These are phyloP conservation scores for Plectosphaerella plurivora DNA, from an alignment of 2,329 filamentous ascomycete species.

Conservation along the genomic window DNA sequence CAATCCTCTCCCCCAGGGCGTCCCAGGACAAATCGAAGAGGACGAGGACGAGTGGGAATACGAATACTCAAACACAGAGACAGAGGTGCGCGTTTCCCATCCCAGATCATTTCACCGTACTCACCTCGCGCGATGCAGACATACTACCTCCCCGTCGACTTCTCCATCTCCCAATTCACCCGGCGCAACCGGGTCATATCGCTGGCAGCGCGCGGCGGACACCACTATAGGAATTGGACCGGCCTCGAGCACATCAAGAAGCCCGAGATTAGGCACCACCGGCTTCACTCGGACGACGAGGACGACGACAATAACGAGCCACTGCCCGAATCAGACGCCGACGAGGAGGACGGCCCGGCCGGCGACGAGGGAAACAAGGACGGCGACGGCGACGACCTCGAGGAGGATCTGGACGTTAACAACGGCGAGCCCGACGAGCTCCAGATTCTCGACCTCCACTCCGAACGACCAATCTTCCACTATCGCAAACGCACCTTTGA, in stretches of 20 bases:
- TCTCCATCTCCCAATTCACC: conserved; percentile 57
- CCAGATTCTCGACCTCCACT: conserved; percentile 81
- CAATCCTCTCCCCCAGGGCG: conserved; percentile 1
- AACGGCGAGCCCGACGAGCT: conserved; percentile 38
- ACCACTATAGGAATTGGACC: conserved; percentile 37
- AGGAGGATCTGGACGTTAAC: conserved; percentile 13
- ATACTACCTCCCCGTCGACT: conserved; percentile 60
- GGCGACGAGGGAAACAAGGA: conserved; percentile 10
- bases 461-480: conserved; percentile 69
- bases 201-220: conserved; percentile 34
- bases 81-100: conserved; percentile 40
- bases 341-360: conserved; percentile 15
- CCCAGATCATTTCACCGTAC: neutral
- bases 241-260: conserved; percentile 19
- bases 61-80: conserved; percentile 61
- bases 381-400: conserved; percentile 17
- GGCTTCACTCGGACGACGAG: conserved; percentile 15
- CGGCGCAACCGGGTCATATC: conserved; percentile 19
- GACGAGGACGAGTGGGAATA: conserved; percentile 63
- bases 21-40: conserved; percentile 17
- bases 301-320: conserved; percentile 16
- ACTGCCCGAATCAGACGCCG: conserved; percentile 14
- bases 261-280: conserved; percentile 12
- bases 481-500: conserved; percentile 76
- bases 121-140: conserved; percentile 34